Evolutionary conservation across 352 stramenopile species (phyloP).

Genomic region (Phytophthora uliginosa): DNA sequence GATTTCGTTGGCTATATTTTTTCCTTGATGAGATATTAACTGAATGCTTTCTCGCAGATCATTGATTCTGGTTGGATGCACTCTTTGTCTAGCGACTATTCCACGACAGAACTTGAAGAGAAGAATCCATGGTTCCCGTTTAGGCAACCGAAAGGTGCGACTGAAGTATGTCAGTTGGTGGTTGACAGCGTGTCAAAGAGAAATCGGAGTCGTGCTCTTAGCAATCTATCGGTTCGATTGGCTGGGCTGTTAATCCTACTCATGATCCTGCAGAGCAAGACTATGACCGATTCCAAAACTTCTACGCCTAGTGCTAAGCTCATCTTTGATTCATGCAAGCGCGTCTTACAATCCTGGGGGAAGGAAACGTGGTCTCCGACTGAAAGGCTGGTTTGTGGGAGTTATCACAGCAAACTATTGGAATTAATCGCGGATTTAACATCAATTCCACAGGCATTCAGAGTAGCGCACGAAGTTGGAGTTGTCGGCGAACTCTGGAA

Average conservation of each 20-base stretch:
- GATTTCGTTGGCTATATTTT: constrained; percentile 2
- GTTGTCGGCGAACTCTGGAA: constrained; percentile 21
- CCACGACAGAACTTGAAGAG: constrained; percentile 11
- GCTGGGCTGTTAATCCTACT: constrained; percentile 19
- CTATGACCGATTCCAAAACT: neutral
- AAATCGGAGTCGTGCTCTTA: constrained; percentile 1
- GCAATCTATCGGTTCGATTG: neutral
- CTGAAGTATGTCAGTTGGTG: constrained; percentile 34
- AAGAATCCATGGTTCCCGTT: constrained; percentile 58
- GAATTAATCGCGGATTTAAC: constrained; percentile 5
- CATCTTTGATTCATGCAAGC: constrained; percentile 25
- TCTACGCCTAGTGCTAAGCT: neutral
- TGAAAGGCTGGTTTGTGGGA: neutral
- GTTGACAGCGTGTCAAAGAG: constrained; percentile 24
- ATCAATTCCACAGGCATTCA: constrained; percentile 5
- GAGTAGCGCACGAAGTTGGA: constrained; percentile 14
- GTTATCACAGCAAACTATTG: constrained; percentile 9
- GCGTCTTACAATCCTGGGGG: constrained; percentile 6
- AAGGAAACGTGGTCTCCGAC: neutral
- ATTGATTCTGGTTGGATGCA: constrained; percentile 20
- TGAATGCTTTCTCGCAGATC: constrained; percentile 9
- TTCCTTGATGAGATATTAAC: neutral
- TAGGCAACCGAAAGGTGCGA: constrained; percentile 28
- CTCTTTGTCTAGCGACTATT: neutral
- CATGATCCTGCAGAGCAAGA: constrained; percentile 24